Base-by-base conservation (phyloP, 805 yeast species). In the Cyberlindnera saturnus region DNA sequence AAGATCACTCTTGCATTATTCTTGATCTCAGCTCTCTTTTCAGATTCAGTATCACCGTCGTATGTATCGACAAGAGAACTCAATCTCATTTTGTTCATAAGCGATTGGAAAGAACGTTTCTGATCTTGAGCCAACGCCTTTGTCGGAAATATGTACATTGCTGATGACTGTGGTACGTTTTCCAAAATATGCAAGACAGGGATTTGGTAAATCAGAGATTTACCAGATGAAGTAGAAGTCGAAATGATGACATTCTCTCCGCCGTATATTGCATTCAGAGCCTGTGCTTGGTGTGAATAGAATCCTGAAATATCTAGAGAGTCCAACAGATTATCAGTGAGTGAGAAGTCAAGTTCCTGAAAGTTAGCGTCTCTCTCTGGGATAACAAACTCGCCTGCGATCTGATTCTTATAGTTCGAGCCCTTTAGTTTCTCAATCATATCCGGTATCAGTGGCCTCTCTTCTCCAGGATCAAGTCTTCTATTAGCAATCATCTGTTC, bases 51-150 rank as follows among this genome's bases (percentile, higher is more conserved):
- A 61, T 93, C 99, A 9, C 99, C 99, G 64, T 93, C 99, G 57
- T 79, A 90, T 0, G 97, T 86, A 39, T 83, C 91, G 3, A 82
- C 85, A 1, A 74, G 61, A 1, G 81, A 65, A 15, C 68, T 67
- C 11, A 64, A 63, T 0, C 79, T 77, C 39, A 86, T 71, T 32
- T 64, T 64, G 6, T 70, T 63, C 36, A 83, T 63, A 10, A 85
- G 63, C 18, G 75, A 79, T 39, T 73, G 71, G 43, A 93, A 65
- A n/a, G 95, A 80, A 49, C 96, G 69, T 55, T 82, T 82, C 62
- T 93, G 99, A 67, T 93, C 99, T 58, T 93, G 99, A 0, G 99
- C 98, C 40, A 93, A 69, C 0, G 99, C 99, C 58, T 93, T 93
- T 0, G 99, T 93, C 2, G 99, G 99, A 55, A 93, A 93, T 11